These are phyloP conservation scores for Penicillium hesseltinei DNA, from an alignment of 2,329 filamentous ascomycete genomes.

Conservation along the genomic window DNA sequence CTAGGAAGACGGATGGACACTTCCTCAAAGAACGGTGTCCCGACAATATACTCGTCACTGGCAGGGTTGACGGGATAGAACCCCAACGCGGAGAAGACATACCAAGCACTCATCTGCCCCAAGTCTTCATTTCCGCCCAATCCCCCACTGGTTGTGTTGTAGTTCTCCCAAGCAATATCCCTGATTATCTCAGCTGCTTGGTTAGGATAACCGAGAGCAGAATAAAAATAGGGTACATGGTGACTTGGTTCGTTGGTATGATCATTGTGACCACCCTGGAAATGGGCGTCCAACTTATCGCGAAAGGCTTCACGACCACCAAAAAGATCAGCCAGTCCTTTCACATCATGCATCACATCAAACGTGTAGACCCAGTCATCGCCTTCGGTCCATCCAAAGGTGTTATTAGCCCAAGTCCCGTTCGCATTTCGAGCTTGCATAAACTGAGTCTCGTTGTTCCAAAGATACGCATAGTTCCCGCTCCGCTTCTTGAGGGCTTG, in stretches of 20 bases:
- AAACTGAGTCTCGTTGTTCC: conserved; percentile 46
- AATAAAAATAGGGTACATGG: conserved; percentile 50
- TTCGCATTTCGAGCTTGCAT: conserved; percentile 51
- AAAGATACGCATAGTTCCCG: conserved; percentile 44
- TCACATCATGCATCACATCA: conserved; percentile 49
- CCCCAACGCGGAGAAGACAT: conserved; percentile 48
- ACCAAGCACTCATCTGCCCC: conserved; percentile 54
- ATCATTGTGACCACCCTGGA: conserved; percentile 47
- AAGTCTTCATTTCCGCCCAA: conserved; percentile 51
- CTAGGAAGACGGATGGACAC: conserved; percentile 41
- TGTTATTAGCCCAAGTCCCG: conserved; percentile 45
- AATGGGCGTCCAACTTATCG: conserved; percentile 47
- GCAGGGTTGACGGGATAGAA: conserved; percentile 51
- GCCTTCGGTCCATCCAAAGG: conserved; percentile 52
- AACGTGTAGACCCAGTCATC: conserved; percentile 54
- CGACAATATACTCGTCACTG: conserved; percentile 47
- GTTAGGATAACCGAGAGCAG: conserved; percentile 42
- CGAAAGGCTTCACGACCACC: conserved; percentile 40
- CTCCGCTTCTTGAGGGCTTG: conserved; percentile 37
- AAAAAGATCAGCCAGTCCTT: conserved; percentile 45
- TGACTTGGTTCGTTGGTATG: conserved; percentile 52
- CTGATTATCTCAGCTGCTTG: conserved; percentile 42
- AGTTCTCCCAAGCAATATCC: conserved; percentile 41
- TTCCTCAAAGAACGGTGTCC: conserved; percentile 49
- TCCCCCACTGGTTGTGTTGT: conserved; percentile 49